Percentiles rank a stretch among this genome's conserved stretches.
Evolutionary conservation across 1,284 basidiomycete species (phyloP).

Genomic region (Malassezia globosa): DNA sequence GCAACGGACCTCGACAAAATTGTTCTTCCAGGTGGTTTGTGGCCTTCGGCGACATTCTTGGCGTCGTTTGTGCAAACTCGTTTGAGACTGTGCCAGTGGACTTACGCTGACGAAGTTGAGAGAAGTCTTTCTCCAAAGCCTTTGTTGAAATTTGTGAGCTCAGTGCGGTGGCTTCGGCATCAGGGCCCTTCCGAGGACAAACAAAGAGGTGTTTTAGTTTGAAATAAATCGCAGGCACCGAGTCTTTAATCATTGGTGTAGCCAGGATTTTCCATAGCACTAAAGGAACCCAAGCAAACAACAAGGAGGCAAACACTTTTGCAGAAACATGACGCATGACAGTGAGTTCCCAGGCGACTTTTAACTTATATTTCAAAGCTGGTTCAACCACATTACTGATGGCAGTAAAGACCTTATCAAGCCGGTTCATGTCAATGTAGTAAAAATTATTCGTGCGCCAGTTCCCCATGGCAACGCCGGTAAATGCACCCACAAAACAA

Average conservation of each 20-base stretch:
- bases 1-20: slow-evolving; percentile 6
- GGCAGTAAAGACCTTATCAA: not conserved
- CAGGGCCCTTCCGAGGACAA: too few species aligned
- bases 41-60: too few species aligned
- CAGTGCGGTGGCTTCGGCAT: too few species aligned
- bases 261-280: slow-evolving; percentile 5
- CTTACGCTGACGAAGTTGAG: not conserved
- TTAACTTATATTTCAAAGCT: not conserved
- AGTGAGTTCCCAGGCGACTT: not conserved
- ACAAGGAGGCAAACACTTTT: not conserved
- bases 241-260: slow-evolving; percentile 1
- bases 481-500: slow-evolving; percentile 11
- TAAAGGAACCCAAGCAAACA: slow-evolving; percentile 5
- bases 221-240: not conserved
- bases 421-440: not conserved
- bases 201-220: not conserved
- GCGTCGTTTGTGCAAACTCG: too few species aligned
- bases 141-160: too few species aligned
- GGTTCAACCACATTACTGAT: not conserved
- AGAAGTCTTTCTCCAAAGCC: too few species aligned
- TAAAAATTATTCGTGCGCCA: slow-evolving; percentile 10
- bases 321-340: not conserved
- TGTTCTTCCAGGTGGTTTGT: not conserved
- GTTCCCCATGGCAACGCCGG: slow-evolving; percentile 12
- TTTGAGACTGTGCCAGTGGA: not conserved